phyloP scores from a whole-genome alignment of 2,329 filamentous ascomycete genomes.

The Fusarium sp. region DNA sequence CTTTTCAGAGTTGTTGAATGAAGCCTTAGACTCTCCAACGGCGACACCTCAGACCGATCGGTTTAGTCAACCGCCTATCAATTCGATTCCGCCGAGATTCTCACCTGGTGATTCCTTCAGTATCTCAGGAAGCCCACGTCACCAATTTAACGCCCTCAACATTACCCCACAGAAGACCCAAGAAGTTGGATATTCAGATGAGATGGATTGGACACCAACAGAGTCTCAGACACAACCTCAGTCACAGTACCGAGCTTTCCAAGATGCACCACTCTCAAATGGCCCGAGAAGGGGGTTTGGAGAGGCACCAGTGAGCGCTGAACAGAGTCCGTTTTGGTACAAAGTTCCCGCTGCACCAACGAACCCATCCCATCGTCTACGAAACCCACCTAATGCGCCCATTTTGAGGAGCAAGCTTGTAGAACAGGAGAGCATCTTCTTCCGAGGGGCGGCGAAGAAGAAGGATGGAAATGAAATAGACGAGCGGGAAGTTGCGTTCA shows the following conservation, averaged over 20 bases:
- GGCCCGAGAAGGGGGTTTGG: slow-evolving; percentile 60
- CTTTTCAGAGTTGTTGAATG: slow-evolving; percentile 58
- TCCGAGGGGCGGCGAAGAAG: slow-evolving; percentile 52
- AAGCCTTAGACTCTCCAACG: slow-evolving; percentile 50
- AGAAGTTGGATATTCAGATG: slow-evolving; percentile 61
- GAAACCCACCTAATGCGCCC: slow-evolving; percentile 72
- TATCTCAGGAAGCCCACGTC: slow-evolving; percentile 14
- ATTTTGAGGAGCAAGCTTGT: slow-evolving; percentile 62
- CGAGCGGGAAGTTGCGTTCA: slow-evolving; percentile 60
- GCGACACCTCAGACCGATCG: slow-evolving; percentile 24
- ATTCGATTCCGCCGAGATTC: slow-evolving; percentile 33
- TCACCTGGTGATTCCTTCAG: slow-evolving; percentile 33
- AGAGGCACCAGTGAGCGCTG: slow-evolving; percentile 60
- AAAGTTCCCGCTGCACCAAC: slow-evolving; percentile 77
- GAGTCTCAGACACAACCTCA: slow-evolving; percentile 57
- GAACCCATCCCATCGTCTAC: slow-evolving; percentile 71
- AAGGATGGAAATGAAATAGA: slow-evolving; percentile 18
- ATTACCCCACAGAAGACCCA: slow-evolving; percentile 35
- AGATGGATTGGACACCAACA: slow-evolving; percentile 82
- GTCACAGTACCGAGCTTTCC: slow-evolving; percentile 65
- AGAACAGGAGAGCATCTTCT: slow-evolving; percentile 65
- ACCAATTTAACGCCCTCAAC: slow-evolving; percentile 31
- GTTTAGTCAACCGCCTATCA: slow-evolving; percentile 33
- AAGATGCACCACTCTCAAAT: slow-evolving; percentile 57
- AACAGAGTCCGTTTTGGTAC: slow-evolving; percentile 74